Percentiles rank a stretch among this genome's conserved stretches.
Evolutionary conservation across 177 flowering plant species (phyloP).

Genomic region (Vitis hybrid): DNA sequence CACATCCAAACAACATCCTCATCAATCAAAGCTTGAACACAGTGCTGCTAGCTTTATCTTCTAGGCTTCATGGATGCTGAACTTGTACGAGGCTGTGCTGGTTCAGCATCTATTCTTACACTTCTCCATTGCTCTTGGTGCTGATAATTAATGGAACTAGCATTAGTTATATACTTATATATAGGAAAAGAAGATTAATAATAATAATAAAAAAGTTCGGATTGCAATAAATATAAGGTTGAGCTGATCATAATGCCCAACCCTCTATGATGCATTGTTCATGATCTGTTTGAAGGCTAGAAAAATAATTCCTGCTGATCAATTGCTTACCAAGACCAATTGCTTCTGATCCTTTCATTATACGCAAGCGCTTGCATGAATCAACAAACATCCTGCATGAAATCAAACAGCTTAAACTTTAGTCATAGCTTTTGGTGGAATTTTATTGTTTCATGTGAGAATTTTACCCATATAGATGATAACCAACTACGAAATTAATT

Average conservation of each 20-base stretch:
- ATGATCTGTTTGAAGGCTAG: background rate
- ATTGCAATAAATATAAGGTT: too few species aligned
- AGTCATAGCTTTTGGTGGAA: background rate
- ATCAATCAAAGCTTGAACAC: too few species aligned
- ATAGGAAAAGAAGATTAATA: background rate
- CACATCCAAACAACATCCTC: slow-evolving; percentile 15
- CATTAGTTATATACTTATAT: background rate
- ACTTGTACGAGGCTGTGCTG: background rate
- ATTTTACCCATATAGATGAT: too few species aligned
- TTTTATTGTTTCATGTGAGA: background rate
- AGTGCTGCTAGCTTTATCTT: too few species aligned
- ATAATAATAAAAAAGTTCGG: too few species aligned
- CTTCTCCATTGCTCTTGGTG: slow-evolving; percentile 61
- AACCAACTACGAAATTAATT: too few species aligned
- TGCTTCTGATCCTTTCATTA: slow-evolving; percentile 69
- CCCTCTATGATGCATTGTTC: background rate
- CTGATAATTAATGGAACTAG: slow-evolving; percentile 16
- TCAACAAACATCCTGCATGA: slow-evolving; percentile 59
- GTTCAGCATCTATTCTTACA: slow-evolving; percentile 53
- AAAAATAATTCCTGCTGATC: background rate
- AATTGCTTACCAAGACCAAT: slow-evolving; percentile 49
- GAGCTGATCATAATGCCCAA: too few species aligned
- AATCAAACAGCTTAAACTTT: background rate
- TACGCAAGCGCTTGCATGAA: slow-evolving; percentile 64
- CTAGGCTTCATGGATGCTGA: background rate